phyloP scores from a whole-genome alignment of 1,139 yeast species.

The Pichia sp. region DNA sequence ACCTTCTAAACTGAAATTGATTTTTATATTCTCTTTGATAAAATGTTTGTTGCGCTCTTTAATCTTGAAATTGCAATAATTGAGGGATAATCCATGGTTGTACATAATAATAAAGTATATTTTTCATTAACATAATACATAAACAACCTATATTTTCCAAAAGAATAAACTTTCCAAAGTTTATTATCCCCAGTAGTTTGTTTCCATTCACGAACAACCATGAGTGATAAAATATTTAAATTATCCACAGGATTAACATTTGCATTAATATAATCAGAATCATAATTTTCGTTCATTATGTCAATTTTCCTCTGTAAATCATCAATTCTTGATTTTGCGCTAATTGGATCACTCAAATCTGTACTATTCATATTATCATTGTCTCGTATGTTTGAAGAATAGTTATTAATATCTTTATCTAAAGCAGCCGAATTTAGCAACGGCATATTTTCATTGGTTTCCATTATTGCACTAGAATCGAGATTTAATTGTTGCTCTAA shows the following conservation, averaged over 20 bases:
- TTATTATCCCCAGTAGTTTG: constrained; percentile 11
- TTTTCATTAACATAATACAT: constrained; percentile 19
- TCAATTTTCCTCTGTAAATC: constrained; percentile 14
- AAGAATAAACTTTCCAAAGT: constrained; percentile 22
- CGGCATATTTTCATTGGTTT: not conserved
- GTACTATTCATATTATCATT: not conserved
- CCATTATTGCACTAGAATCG: not conserved
- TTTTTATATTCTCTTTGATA: constrained; percentile 7
- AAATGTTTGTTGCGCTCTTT: constrained; percentile 31
- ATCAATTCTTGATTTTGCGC: constrained; percentile 3
- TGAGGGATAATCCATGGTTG: constrained; percentile 33
- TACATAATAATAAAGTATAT: constrained; percentile 29
- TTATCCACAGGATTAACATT: constrained; percentile 33
- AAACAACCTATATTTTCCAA: constrained; percentile 20
- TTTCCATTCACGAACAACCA: constrained; percentile 37
- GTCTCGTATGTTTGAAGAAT: not conserved
- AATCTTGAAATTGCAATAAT: constrained; percentile 40
- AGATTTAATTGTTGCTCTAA: not conserved
- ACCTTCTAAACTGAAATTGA: not conserved
- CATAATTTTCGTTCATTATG: constrained; percentile 16
- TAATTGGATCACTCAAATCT: not conserved
- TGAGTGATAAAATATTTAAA: constrained; percentile 40
- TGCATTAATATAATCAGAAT: constrained; percentile 25
- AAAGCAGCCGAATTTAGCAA: not conserved
- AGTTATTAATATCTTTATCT: not conserved